Evolutionary conservation across 2,329 filamentous ascomycete species (phyloP).

Genomic region (Pseudopyrenochaeta lycopersici): DNA sequence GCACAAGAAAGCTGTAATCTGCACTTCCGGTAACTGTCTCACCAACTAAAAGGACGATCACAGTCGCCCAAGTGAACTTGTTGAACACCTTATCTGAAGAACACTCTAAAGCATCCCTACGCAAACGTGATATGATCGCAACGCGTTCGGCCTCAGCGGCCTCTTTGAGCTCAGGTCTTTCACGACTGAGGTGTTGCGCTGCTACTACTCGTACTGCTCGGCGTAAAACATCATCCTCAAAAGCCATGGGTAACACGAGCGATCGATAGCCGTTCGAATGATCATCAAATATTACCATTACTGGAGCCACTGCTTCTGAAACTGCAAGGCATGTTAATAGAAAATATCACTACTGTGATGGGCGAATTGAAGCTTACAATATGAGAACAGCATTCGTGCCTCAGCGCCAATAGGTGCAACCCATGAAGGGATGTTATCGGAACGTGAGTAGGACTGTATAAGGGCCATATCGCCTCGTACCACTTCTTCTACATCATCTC

Average conservation of each 20-base stretch:
- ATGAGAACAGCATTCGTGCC: constrained; percentile 47
- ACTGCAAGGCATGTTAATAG: constrained; percentile 28
- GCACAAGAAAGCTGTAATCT: constrained; percentile 49
- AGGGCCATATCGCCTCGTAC: background rate
- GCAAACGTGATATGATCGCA: constrained; percentile 49
- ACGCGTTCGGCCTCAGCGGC: constrained; percentile 48
- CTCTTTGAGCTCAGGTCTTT: constrained; percentile 38
- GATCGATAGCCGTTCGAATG: constrained; percentile 51
- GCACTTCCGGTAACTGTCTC: constrained; percentile 54
- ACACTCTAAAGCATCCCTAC: constrained; percentile 39
- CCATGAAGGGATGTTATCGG: constrained; percentile 23
- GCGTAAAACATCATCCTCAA: constrained; percentile 46
- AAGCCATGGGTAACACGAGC: constrained; percentile 52
- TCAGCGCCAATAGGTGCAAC: constrained; percentile 38
- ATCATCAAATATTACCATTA: constrained; percentile 53
- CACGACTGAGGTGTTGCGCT: constrained; percentile 50
- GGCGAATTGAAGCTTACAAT: constrained; percentile 36
- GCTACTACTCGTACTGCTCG: constrained; percentile 52
- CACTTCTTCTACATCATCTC: constrained; percentile 15
- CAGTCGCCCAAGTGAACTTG: constrained; percentile 49
- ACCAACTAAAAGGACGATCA: constrained; percentile 52
- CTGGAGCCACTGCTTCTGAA: constrained; percentile 48
- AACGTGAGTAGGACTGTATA: background rate
- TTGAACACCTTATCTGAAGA: constrained; percentile 45
- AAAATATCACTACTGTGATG: background rate